Evolutionary conservation across 306 rosid species (phyloP), one percentile per base, ranked within the genome.

Genomic region (Betula pendula): DNA sequence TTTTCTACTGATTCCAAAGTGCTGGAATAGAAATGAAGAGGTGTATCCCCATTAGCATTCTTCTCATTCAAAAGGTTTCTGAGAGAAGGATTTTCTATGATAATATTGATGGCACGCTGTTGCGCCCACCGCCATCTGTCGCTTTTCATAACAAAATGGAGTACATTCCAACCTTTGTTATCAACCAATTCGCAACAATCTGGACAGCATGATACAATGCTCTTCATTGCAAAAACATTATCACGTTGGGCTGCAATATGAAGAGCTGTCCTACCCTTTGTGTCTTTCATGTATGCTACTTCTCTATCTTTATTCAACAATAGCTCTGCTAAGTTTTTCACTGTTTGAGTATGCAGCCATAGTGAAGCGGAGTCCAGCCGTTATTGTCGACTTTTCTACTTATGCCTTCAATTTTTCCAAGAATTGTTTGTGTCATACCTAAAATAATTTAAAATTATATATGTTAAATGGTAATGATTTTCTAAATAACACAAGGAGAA

Each of bases 301-400:
- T 7, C 0, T 27, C 3, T 56, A 35, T 70, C 42, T 5, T 0
- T 6, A 6, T 56, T 6, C 2, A 77, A 19, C 1, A 77, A 40
- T 8, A 6, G 9, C 44, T 0, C 8, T 0, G 5, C 62, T 1
- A 15, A 6, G n/a, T 2, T 0, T 9, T 0, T 0, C 1, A 11
- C 15, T 0, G 10, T 42, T 0, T 0, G 0, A 25, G 20, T n/a
- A 4, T 29, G 38, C 65, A 70, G 76, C 81, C 0, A 27, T n/a
- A 29, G 43, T 77, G 81, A 13, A 77, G 71, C 2, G 81, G 76
- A 7, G 31, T 58, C 10, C 43, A 2, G 1, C 62, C 63, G 7
- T 0, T 16, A 0, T 22, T 40, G 14, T 77, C 76, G 4, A 8
- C 38, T n/a, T 0, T 1, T 31, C 14, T 58, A 4, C 51, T 20